Conservation (phyloP, 2,329 filamentous ascomycete species). For the Botrytis fragariae region DNA sequence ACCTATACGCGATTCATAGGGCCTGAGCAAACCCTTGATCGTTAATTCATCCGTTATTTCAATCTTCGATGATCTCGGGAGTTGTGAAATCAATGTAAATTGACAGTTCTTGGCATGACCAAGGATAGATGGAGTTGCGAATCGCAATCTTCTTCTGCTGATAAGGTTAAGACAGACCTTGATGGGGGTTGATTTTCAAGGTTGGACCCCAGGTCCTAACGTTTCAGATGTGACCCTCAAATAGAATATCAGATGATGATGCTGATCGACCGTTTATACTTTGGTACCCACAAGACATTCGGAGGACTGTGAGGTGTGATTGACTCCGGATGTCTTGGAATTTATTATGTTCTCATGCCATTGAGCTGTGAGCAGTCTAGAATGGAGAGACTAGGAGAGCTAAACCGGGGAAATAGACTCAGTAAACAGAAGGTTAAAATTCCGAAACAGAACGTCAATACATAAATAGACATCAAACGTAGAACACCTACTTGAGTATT, state of each 20-base stretch:
- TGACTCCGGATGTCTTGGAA: background rate
- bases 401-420: background rate
- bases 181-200: background rate
- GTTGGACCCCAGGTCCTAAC: background rate
- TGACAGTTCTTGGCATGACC: background rate
- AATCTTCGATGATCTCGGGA: background rate
- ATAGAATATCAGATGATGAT: constrained; percentile 1
- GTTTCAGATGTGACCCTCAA: background rate
- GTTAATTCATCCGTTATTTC: background rate
- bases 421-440: background rate
- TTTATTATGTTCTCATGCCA: background rate
- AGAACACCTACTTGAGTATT: background rate
- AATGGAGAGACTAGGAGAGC: background rate
- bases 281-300: background rate
- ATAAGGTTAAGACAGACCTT: background rate
- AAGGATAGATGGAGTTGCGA: background rate
- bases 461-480: background rate
- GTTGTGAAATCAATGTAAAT: background rate
- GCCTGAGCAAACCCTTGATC: background rate
- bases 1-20: background rate
- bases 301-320: background rate
- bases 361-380: background rate
- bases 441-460: background rate
- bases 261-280: background rate
- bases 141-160: background rate